Evolutionary conservation across 805 yeast genomes (phyloP).

Genomic region (Zygotorulaspora danielsina): DNA sequence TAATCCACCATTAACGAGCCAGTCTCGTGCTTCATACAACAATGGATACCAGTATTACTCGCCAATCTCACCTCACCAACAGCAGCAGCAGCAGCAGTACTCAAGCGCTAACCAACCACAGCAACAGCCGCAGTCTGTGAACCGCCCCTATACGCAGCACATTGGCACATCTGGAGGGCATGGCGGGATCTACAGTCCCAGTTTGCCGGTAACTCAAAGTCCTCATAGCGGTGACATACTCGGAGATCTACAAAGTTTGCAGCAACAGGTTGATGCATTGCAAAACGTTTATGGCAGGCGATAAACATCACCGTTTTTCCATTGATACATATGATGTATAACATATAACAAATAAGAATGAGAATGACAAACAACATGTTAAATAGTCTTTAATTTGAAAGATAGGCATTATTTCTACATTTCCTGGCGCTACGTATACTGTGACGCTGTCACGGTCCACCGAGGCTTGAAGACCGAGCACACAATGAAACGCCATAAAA

Average conservation of each 20-base stretch:
- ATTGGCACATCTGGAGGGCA: neutral
- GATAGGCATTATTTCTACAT: no score
- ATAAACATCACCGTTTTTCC: conserved; percentile 1
- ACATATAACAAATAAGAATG: no score
- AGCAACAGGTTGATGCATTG: conserved; percentile 63
- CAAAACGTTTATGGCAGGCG: conserved; percentile 27
- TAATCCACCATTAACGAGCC: conserved; percentile 7
- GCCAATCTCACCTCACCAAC: conserved; percentile 23
- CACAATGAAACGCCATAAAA: conserved; percentile 4
- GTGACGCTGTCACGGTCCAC: neutral
- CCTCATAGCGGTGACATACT: conserved; percentile 44
- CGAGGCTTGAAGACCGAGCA: conserved; percentile 4
- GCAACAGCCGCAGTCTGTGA: conserved; percentile 6
- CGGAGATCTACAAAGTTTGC: conserved; percentile 62
- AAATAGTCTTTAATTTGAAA: no score
- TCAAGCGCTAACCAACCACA: neutral
- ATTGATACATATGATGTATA: no score
- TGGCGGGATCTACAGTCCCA: neutral
- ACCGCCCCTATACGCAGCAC: conserved; percentile 14
- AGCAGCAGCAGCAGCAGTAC: conserved; percentile 14
- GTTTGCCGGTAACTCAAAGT: conserved; percentile 8
- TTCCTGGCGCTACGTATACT: conserved; percentile 5
- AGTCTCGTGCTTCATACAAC: conserved; percentile 13
- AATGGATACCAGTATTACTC: conserved; percentile 16
- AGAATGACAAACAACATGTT: no score